Percentiles rank a stretch among this genome's conserved stretches.
phyloP scores from a whole-genome alignment of 2,329 filamentous ascomycete genomes.

The Fusarium lateritium region DNA sequence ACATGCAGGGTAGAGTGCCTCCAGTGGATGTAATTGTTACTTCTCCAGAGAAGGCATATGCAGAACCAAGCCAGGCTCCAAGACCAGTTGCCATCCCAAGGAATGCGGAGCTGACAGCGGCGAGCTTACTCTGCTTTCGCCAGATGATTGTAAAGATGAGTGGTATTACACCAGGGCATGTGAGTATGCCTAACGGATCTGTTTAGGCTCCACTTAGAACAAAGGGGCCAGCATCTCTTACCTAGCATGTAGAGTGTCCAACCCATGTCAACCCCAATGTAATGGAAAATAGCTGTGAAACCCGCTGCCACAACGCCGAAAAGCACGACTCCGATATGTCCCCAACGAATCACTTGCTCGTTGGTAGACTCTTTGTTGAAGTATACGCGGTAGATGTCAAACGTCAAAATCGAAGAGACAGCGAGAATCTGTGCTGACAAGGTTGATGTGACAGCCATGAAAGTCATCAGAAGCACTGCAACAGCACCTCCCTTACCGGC shows the following conservation, averaged over 20 bases:
- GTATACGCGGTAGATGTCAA: too few species aligned
- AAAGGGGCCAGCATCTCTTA: accelerated
- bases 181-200: not conserved
- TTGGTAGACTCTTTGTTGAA: too few species aligned
- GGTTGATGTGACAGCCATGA: not conserved
- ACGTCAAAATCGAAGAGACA: too few species aligned
- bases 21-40: not conserved
- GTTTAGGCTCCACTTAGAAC: not conserved
- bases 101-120: constrained; percentile 2
- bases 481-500: not conserved
- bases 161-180: not conserved
- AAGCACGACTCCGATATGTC: not conserved
- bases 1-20: constrained; percentile 6
- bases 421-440: too few species aligned
- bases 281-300: not conserved
- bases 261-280: not conserved
- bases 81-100: constrained; percentile 2
- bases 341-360: too few species aligned
- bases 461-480: not conserved
- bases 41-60: constrained; percentile 2
- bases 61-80: constrained; percentile 2
- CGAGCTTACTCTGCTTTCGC: not conserved
- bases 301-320: accelerated
- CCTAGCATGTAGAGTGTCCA: constrained; percentile 7
- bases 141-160: constrained; percentile 4